Conservation (phyloP, 1,284 basidiomycete species). For the Ganoderma multipileum region DNA sequence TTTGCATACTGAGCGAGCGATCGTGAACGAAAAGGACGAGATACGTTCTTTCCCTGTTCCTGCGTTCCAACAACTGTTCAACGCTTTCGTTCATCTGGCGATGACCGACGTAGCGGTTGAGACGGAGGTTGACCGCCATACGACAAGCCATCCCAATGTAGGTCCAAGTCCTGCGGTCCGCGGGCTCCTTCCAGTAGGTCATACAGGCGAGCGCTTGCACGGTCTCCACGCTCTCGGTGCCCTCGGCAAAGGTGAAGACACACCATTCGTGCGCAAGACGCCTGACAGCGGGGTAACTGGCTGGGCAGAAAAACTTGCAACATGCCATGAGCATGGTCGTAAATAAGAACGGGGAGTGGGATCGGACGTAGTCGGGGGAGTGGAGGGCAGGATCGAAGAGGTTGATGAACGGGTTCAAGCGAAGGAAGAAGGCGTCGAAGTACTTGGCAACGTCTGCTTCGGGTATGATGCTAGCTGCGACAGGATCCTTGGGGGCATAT, state of each 20-base stretch:
- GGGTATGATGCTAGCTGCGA: slow-evolving; percentile 69
- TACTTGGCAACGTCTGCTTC: slow-evolving; percentile 71
- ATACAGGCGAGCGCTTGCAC: slow-evolving; percentile 85
- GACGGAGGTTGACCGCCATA: slow-evolving; percentile 81
- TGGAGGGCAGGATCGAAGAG: slow-evolving; percentile 83
- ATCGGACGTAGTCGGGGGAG: slow-evolving; percentile 75
- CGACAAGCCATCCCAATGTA: slow-evolving; percentile 88
- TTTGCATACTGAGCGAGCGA: slow-evolving; percentile 82
- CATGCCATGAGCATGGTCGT: slow-evolving; percentile 83
- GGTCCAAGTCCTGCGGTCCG: slow-evolving; percentile 83
- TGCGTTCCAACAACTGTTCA: slow-evolving; percentile 70
- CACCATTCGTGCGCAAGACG: slow-evolving; percentile 75
- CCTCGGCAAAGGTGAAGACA: slow-evolving; percentile 77
- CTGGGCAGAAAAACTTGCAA: slow-evolving; percentile 83
- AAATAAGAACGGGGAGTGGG: slow-evolving; percentile 79
- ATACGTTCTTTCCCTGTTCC: slow-evolving; percentile 84
- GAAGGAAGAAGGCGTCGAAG: slow-evolving; percentile 78
- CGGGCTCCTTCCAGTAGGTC: slow-evolving; percentile 87
- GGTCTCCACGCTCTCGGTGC: slow-evolving; percentile 80
- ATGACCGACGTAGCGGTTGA: slow-evolving; percentile 69
- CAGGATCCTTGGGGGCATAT: slow-evolving; percentile 63
- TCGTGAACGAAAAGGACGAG: slow-evolving; percentile 85
- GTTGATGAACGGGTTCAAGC: slow-evolving; percentile 86
- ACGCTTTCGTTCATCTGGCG: slow-evolving; percentile 65
- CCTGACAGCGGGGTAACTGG: slow-evolving; percentile 69